phyloP scores from a whole-genome alignment of 192 early-diverging fungal genomes.

The Coemansia sp. region DNA sequence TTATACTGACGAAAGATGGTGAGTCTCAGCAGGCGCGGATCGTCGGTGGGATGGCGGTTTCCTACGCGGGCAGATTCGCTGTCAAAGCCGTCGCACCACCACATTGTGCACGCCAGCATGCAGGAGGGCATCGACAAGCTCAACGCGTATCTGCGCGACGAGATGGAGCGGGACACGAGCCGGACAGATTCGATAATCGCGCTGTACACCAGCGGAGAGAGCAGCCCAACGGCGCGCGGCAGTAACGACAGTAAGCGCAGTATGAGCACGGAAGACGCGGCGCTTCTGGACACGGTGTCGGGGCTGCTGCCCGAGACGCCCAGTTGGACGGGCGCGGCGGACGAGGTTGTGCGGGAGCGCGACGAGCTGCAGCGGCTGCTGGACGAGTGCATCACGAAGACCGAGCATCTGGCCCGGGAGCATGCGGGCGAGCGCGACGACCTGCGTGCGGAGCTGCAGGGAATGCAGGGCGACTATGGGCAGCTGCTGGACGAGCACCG shows the following conservation, averaged over 20 bases:
- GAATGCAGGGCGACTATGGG: not conserved
- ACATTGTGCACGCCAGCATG: constrained; percentile 35
- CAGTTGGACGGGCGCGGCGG: not conserved
- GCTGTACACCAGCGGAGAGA: constrained; percentile 21
- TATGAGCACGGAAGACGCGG: constrained; percentile 3
- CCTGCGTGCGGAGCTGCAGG: constrained; percentile 17
- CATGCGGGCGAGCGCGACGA: constrained; percentile 21
- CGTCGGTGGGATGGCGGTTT: constrained; percentile 21
- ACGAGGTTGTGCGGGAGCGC: not conserved
- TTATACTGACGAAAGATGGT: not conserved
- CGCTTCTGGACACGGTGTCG: constrained; percentile 13
- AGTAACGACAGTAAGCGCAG: constrained; percentile 13
- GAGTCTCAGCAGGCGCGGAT: not conserved
- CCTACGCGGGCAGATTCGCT: constrained; percentile 32
- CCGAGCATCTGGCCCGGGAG: constrained; percentile 24
- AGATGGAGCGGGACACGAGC: constrained; percentile 15
- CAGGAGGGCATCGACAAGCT: constrained; percentile 36
- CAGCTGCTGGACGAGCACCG: constrained; percentile 8
- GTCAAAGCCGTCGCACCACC: constrained; percentile 14
- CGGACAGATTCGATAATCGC: constrained; percentile 27
- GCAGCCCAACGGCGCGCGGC: constrained; percentile 1
- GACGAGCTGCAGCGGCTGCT: constrained; percentile 30
- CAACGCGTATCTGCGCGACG: constrained; percentile 29
- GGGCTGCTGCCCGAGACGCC: constrained; percentile 33
- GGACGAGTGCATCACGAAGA: constrained; percentile 27